Base-by-base conservation (phyloP, 2,329 filamentous ascomycete genomes). In the Alternaria postmessia region DNA sequence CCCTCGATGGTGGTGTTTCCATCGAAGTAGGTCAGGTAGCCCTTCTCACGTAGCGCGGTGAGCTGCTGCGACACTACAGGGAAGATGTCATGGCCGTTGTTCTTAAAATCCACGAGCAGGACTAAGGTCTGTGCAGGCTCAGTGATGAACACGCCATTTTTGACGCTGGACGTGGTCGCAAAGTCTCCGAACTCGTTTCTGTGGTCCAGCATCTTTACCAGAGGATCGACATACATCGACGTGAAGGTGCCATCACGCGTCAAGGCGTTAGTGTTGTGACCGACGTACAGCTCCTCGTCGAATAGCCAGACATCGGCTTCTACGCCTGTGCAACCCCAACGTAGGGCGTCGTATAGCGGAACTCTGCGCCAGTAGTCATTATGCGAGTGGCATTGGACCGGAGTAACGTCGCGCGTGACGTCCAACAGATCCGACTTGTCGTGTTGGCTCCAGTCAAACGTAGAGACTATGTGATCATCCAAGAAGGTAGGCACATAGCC, bases 241-340 rank as follows among this genome's bases (percentile, higher is more conserved):
- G 75, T 77, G 51, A 88, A 79, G 4, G 85, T 87, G 11, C 81
- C 77, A 44, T 80, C 77, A 5, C 72, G 72, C 0, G 80, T 81
- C 4, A 87, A 75, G 5, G 82, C 76, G 3, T 80, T 78, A 1
- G 78, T 81, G 24, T 78, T 83, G 72, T 87, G 85, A 24, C 85
- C 85, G 46, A 87, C 84, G 59, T 81, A 85, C 28, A 87, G 78
- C n/a, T 86, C 83, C 4, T 83, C 67, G n/a, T 76, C 71, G 56
- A 84, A 82, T 7, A 84, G 78, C 84, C 85, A 87, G 32, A 87
- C 82, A 61, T 87, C 85, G 3, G 85, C 85, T 76, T 87, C 85
- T 18, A 87, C 83, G 32, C 85, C 80, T 12, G 82, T 81, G 68
- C 85, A 87, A 43, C 85, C 85, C 24, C 80, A 84, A 57, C 81